A percentile compares a stretch with the other conserved stretches of the same genome.
Conservation (phyloP, 352 stramenopile genomes). For the Phytophthora uliginosa region DNA sequence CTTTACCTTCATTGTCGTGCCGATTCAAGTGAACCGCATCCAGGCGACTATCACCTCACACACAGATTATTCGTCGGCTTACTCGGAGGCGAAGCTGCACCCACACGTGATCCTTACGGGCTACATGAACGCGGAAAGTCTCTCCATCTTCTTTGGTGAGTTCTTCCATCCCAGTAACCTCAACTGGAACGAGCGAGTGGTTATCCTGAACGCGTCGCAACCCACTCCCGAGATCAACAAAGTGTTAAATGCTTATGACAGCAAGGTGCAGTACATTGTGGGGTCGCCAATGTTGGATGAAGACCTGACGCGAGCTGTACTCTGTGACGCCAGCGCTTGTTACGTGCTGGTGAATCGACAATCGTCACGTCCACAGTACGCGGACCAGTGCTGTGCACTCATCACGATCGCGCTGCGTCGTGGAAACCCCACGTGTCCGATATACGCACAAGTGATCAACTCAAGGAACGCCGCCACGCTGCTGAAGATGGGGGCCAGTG, state of each 20-base stretch:
- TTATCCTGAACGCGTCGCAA: conserved; percentile 77
- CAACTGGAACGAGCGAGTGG: conserved; percentile 85
- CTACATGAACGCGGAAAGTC: conserved; percentile 71
- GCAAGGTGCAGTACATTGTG: conserved; percentile 87
- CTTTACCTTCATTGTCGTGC: conserved; percentile 86
- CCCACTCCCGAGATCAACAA: conserved; percentile 79
- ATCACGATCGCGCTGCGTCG: conserved; percentile 84
- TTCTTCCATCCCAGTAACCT: conserved; percentile 90
- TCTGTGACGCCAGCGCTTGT: conserved; percentile 65
- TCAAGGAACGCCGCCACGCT: conserved; percentile 69
- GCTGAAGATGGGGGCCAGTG: conserved; percentile 79
- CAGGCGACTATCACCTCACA: conserved; percentile 81
- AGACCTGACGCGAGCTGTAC: conserved; percentile 69
- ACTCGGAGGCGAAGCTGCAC: conserved; percentile 75
- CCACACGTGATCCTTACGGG: conserved; percentile 83
- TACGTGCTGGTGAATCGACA: conserved; percentile 80
- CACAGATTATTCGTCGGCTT: conserved; percentile 82
- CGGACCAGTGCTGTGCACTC: conserved; percentile 75
- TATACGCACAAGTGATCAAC: conserved; percentile 85
- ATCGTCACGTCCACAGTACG: conserved; percentile 58
- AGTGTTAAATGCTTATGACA: conserved; percentile 76
- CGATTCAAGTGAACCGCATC: conserved; percentile 83
- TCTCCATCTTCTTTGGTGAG: conserved; percentile 78
- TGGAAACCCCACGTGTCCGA: conserved; percentile 75
- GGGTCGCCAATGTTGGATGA: conserved; percentile 83